phyloP scores from a whole-genome alignment of 2,329 filamentous ascomycete species.

The Botryosphaeria dothidea region DNA sequence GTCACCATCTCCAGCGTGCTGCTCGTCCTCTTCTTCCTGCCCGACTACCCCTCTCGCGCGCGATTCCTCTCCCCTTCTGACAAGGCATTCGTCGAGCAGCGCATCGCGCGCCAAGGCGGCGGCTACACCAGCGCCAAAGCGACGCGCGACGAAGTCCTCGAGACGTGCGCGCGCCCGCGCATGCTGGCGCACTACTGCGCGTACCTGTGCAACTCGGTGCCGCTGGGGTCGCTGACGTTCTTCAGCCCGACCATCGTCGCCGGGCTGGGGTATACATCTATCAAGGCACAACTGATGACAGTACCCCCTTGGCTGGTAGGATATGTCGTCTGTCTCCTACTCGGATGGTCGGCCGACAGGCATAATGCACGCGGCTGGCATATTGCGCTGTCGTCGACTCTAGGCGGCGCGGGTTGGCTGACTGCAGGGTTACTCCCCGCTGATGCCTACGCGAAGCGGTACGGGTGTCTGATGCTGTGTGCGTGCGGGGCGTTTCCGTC shows the following conservation, averaged over 20 bases:
- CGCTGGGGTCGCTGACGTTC: slow-evolving; percentile 36
- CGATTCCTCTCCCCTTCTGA: slow-evolving; percentile 28
- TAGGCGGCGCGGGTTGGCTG: slow-evolving; percentile 36
- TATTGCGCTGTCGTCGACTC: slow-evolving; percentile 28
- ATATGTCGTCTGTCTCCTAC: slow-evolving; percentile 28
- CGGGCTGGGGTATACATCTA: slow-evolving; percentile 43
- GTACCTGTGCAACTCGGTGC: slow-evolving; percentile 34
- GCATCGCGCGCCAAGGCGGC: slow-evolving; percentile 33
- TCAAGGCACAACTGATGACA: slow-evolving; percentile 42
- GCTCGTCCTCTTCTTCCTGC: slow-evolving; percentile 28
- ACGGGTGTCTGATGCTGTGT: slow-evolving; percentile 41
- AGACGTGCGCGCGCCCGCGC: slow-evolving; percentile 38
- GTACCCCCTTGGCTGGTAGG: slow-evolving; percentile 40
- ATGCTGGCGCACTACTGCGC: slow-evolving; percentile 32
- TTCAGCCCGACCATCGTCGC: slow-evolving; percentile 50
- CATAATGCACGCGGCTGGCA: slow-evolving; percentile 26
- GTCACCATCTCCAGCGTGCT: slow-evolving; percentile 28
- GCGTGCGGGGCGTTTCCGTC: slow-evolving; percentile 41
- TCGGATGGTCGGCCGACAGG: slow-evolving; percentile 28
- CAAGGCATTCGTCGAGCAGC: slow-evolving; percentile 28
- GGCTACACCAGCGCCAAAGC: slow-evolving; percentile 41
- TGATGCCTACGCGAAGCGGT: slow-evolving; percentile 28
- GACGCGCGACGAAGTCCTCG: slow-evolving; percentile 36
- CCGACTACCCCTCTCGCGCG: slow-evolving; percentile 30
- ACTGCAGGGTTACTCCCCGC: slow-evolving; percentile 32